These are phyloP conservation scores for Vigna trinervia DNA, from an alignment of 306 rosid species.

Conservation along the genomic window DNA sequence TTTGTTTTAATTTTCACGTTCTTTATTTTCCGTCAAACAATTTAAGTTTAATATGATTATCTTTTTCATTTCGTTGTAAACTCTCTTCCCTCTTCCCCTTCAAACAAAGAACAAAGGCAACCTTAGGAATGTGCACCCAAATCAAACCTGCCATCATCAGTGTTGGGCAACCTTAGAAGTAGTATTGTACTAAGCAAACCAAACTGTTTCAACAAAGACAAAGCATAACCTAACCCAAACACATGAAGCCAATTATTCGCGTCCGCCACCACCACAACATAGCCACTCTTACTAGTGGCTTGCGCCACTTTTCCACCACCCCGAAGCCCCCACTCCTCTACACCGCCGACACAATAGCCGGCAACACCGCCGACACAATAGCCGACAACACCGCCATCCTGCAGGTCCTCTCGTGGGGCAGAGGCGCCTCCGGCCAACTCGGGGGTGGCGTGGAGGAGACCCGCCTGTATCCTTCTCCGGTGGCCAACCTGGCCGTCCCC, in stretches of 20 bases:
- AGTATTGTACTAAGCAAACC: no score
- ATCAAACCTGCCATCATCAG: no score
- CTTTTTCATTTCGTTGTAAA: no score
- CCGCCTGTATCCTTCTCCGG: conserved; percentile 84
- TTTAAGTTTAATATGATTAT: no score
- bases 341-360: conserved; percentile 44
- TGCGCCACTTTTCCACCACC: conserved; percentile 39
- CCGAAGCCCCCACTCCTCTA: conserved; percentile 61
- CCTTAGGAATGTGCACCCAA: no score
- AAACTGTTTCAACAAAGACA: not conserved
- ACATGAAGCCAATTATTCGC: conserved; percentile 24
- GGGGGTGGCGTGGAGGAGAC: conserved; percentile 95
- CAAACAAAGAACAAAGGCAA: no score
- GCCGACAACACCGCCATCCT: conserved; percentile 47
- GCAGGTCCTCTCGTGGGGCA: conserved; percentile 93
- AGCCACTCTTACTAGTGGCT: conserved; percentile 50
- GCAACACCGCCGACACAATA: conserved; percentile 41
- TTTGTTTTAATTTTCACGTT: no score
- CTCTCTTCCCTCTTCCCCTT: no score
- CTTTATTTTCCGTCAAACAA: no score
- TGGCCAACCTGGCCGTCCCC: conserved; percentile 69
- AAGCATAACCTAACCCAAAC: not conserved
- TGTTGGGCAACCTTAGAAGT: no score
- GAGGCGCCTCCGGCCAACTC: conserved; percentile 93
- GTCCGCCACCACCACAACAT: conserved; percentile 54